phyloP scores from a whole-genome alignment of 169 alveolate species.

The Pseudocohnilembus persalinus region DNA sequence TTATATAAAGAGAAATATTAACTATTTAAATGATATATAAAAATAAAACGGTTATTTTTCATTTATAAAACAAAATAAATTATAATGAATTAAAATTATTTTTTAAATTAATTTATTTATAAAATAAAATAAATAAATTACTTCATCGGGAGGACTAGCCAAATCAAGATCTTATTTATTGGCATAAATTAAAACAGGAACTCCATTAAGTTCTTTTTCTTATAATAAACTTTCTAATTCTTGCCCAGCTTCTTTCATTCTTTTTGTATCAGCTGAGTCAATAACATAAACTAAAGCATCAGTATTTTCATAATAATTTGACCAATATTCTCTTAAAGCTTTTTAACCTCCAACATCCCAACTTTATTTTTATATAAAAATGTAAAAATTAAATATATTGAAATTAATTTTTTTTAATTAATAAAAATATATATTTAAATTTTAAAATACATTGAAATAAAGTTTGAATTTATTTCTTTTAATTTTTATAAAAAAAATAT shows the following conservation, averaged over 20 bases:
- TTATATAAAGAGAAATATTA: too few species aligned
- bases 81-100: neutral
- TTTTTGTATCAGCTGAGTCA: conserved; percentile 86
- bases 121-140: conserved; percentile 26
- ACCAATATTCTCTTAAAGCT: conserved; percentile 88
- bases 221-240: conserved; percentile 80
- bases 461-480: too few species aligned
- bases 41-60: neutral
- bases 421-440: too few species aligned
- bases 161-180: conserved; percentile 83
- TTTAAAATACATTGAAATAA: too few species aligned
- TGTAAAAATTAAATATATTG: too few species aligned
- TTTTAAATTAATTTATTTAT: too few species aligned
- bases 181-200: conserved; percentile 86
- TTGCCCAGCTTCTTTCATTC: conserved; percentile 83
- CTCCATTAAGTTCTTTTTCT: conserved; percentile 78
- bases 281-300: conserved; percentile 89
- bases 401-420: too few species aligned
- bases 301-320: conserved; percentile 86
- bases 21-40: too few species aligned
- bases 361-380: neutral
- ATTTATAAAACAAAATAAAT: too few species aligned
- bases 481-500: too few species aligned
- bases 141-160: conserved; percentile 86
- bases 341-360: conserved; percentile 93